Conservation (phyloP, 176 grass and related monocot species). For the Miscanthus lutarioriparius region DNA sequence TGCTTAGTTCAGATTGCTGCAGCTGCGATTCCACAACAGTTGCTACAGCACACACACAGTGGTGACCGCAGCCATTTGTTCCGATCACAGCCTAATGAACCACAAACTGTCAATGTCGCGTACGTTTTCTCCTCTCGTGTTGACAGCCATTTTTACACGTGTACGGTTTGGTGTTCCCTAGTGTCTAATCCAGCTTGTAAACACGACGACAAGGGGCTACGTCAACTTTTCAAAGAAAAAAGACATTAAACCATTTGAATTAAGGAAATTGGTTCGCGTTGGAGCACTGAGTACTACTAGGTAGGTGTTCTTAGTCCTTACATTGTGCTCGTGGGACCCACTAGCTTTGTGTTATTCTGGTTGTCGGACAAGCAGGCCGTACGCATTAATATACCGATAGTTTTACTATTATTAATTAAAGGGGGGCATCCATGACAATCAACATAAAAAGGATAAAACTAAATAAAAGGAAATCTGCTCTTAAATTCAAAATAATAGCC, state of each 20-base stretch:
- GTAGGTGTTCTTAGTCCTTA: too few relatives aligned
- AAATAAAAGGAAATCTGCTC: too few relatives aligned
- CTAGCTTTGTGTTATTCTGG: background rate
- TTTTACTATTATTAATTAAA: too few relatives aligned
- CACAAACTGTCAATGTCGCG: background rate
- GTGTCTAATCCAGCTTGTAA: background rate
- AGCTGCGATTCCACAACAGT: background rate
- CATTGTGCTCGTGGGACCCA: background rate
- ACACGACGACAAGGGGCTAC: background rate
- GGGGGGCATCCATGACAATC: too few relatives aligned
- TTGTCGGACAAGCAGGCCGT: background rate
- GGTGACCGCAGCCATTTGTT: background rate
- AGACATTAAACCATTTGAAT: background rate
- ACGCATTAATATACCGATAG: too few relatives aligned
- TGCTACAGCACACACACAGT: too few relatives aligned
- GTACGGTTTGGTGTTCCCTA: background rate
- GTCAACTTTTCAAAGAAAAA: background rate
- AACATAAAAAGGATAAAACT: too few relatives aligned
- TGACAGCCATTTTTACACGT: background rate
- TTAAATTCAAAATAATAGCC: too few relatives aligned
- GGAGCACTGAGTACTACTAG: too few relatives aligned
- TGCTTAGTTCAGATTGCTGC: background rate
- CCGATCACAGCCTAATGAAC: background rate
- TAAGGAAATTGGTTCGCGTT: too few relatives aligned
- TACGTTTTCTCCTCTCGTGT: background rate